Evolutionary conservation across 2,329 filamentous ascomycete species (phyloP).

Genomic region (Cercospora nicotianae): DNA sequence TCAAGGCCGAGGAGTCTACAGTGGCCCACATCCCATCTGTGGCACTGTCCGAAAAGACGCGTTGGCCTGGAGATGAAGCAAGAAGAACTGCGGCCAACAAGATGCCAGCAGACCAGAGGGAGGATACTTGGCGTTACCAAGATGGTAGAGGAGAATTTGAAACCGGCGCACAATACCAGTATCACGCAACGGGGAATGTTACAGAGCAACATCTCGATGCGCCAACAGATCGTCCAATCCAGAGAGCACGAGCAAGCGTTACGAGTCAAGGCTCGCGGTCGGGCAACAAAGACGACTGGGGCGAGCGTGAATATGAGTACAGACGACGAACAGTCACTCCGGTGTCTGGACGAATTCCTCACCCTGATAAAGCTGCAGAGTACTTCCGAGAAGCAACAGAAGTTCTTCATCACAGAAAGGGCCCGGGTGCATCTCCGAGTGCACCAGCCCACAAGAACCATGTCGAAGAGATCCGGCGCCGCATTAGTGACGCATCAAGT

Average conservation of each 20-base stretch:
- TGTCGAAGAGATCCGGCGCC: slow-evolving; percentile 6
- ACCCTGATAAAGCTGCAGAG: background rate
- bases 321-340: background rate
- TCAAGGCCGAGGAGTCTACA: background rate
- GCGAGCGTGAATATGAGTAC: background rate
- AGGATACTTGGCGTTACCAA: background rate
- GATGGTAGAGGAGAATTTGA: background rate
- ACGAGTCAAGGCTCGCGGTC: background rate
- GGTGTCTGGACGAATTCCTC: background rate
- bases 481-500: slow-evolving; percentile 26
- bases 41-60: background rate
- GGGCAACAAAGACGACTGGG: background rate
- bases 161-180: background rate
- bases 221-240: background rate
- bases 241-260: background rate
- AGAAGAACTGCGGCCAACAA: background rate
- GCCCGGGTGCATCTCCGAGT: background rate
- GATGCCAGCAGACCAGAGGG: background rate
- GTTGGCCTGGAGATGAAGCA: background rate
- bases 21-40: background rate
- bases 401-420: slow-evolving; percentile 13
- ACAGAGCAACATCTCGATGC: background rate
- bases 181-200: background rate
- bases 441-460: background rate
- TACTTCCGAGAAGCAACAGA: slow-evolving; percentile 19